phyloP scores from a whole-genome alignment of 495 filamentous ascomycete species.

The Daldinia bambusicola region DNA sequence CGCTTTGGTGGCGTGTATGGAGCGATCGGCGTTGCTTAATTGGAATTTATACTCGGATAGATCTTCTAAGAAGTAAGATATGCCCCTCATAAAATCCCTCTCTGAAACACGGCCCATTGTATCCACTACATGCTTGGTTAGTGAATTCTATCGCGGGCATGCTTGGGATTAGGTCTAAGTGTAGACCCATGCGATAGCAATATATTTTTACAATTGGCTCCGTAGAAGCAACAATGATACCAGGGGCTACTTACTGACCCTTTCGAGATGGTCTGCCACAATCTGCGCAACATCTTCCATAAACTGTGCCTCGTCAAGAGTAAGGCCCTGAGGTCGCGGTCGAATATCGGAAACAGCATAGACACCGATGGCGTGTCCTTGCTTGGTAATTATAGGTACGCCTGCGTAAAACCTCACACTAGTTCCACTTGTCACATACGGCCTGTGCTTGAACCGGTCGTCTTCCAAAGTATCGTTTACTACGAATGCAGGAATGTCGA shows the following conservation, averaged over 20 bases:
- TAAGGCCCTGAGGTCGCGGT: constrained; percentile 57
- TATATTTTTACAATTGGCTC: constrained; percentile 48
- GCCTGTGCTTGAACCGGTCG: constrained; percentile 39
- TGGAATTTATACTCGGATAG: constrained; percentile 43
- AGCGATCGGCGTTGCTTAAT: constrained; percentile 36
- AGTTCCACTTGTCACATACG: constrained; percentile 38
- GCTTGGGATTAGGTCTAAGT: constrained; percentile 14
- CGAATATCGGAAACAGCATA: constrained; percentile 72
- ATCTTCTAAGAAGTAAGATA: constrained; percentile 44
- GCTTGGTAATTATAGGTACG: constrained; percentile 72
- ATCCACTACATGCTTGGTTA: constrained; percentile 33
- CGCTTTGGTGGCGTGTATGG: constrained; percentile 7
- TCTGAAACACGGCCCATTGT: constrained; percentile 40
- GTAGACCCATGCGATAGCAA: constrained; percentile 50
- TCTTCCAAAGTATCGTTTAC: constrained; percentile 42
- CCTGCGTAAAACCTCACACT: constrained; percentile 68
- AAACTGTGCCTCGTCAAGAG: constrained; percentile 51
- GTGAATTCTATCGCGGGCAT: constrained; percentile 3
- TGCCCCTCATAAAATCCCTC: constrained; percentile 42
- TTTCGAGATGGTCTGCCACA: constrained; percentile 72
- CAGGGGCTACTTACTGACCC: constrained; percentile 35
- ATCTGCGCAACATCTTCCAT: constrained; percentile 63
- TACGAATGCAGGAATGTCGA: constrained; percentile 29
- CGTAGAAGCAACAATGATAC: constrained; percentile 21
- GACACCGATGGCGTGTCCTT: constrained; percentile 75